A percentile compares a stretch with the other conserved stretches of the same genome.
These are phyloP conservation scores for Peniophora sp. DNA, from an alignment of 1,284 basidiomycete species.

Conservation along the genomic window DNA sequence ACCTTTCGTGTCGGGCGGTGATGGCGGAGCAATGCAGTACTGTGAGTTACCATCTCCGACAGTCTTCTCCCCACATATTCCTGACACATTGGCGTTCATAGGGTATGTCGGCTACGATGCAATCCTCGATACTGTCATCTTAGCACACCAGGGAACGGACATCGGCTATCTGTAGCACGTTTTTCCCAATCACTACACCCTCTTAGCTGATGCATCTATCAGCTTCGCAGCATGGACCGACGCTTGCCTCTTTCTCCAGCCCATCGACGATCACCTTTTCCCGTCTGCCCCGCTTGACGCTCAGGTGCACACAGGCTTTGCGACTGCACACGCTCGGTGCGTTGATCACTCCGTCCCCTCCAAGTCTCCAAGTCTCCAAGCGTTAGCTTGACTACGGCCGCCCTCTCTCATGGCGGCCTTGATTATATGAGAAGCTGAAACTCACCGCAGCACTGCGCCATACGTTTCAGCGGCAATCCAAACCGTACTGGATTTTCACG, in stretches of 20 bases:
- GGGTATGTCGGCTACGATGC: constrained; percentile 41
- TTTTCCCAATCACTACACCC: background rate
- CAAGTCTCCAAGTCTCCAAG: too few relatives aligned
- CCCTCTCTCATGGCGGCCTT: too few relatives aligned
- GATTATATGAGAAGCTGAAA: background rate
- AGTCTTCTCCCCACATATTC: background rate
- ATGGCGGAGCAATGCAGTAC: constrained; percentile 43
- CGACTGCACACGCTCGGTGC: constrained; percentile 41
- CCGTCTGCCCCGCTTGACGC: constrained; percentile 43
- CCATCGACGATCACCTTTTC: constrained; percentile 41
- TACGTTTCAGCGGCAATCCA: background rate
- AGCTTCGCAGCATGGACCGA: constrained; percentile 50
- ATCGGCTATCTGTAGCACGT: constrained; percentile 2
- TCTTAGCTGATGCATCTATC: constrained; percentile 8
- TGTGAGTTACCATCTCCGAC: constrained; percentile 10
- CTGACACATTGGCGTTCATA: background rate
- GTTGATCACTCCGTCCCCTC: background rate
- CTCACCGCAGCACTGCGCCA: background rate
- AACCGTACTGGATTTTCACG: background rate
- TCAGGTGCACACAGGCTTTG: constrained; percentile 54
- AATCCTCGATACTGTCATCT: constrained; percentile 32
- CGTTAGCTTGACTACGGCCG: too few relatives aligned
- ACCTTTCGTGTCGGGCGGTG: constrained; percentile 52
- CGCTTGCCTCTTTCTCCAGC: constrained; percentile 19
- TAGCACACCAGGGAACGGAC: constrained; percentile 48